These are phyloP conservation scores for Trichoderma sp. DNA, from an alignment of 2,329 filamentous ascomycete genomes.

Conservation along the genomic window DNA sequence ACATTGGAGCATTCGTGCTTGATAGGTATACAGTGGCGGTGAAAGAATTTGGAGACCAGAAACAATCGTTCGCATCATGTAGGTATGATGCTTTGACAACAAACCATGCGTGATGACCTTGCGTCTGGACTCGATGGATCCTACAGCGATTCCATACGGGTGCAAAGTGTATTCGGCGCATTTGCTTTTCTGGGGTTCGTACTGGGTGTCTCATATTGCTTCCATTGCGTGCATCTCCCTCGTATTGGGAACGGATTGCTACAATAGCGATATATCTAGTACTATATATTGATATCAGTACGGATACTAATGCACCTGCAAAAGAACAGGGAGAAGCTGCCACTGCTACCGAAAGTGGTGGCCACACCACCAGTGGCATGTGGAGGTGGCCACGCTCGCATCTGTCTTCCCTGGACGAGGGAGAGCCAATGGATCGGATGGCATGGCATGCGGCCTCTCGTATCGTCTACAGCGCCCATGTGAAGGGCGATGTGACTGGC, in stretches of 20 bases:
- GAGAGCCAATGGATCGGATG: constrained; percentile 17
- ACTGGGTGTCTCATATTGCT: neutral
- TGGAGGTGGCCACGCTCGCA: constrained; percentile 7
- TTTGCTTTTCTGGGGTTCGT: neutral
- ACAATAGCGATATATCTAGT: neutral
- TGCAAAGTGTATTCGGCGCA: neutral
- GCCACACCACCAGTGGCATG: constrained; percentile 10
- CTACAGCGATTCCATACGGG: neutral
- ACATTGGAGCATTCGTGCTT: neutral
- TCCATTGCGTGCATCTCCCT: neutral
- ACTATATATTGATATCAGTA: neutral
- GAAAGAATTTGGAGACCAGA: neutral
- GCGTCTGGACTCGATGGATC: neutral
- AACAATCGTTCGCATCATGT: constrained; percentile 17
- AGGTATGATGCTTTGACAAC: constrained; percentile 15
- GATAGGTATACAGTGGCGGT: constrained; percentile 7
- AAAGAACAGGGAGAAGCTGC: neutral
- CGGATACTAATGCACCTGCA: neutral
- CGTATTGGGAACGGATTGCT: neutral
- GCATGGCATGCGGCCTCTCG: constrained; percentile 3
- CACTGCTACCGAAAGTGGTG: neutral
- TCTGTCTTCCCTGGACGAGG: constrained; percentile 13
- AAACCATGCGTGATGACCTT: constrained; percentile 4
- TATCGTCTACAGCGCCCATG: neutral
- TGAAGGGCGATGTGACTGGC: neutral